Conservation (phyloP, 106 monocot species). For the Dendrobium huoshanense region DNA sequence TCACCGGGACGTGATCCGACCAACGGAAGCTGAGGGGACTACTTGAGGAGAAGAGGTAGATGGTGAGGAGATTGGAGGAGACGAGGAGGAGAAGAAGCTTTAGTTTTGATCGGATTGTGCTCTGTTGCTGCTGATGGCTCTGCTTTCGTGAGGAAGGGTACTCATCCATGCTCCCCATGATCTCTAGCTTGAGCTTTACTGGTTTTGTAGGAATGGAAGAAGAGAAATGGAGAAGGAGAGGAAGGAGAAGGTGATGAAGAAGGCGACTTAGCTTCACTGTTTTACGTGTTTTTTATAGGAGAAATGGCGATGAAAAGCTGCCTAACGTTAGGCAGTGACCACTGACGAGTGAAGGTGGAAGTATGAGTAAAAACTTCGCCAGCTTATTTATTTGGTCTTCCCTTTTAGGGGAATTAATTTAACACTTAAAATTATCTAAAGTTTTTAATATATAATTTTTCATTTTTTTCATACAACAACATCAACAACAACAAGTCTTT, state of each 20-base stretch:
- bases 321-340: conserved; percentile 2
- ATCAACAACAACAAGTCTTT: no score
- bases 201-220: neutral
- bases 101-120: conserved; percentile 21
- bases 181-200: neutral
- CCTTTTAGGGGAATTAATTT: no score
- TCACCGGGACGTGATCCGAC: conserved; percentile 5
- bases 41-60: conserved; percentile 26
- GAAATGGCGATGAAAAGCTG: neutral
- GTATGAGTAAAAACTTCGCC: neutral
- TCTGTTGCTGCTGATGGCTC: conserved; percentile 11
- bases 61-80: conserved; percentile 35
- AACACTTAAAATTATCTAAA: no score
- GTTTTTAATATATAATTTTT: no score
- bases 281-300: conserved; percentile 4
- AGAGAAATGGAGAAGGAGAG: neutral
- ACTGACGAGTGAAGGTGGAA: neutral
- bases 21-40: neutral
- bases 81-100: conserved; percentile 37
- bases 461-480: no score
- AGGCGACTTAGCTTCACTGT: neutral
- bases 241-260: conserved; percentile 4
- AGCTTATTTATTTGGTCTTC: no score
- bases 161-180: conserved; percentile 29
- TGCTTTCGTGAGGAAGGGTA: conserved; percentile 10